phyloP scores from a whole-genome alignment of 1,284 basidiomycete species.

The Fistulinella cinereoalba region DNA sequence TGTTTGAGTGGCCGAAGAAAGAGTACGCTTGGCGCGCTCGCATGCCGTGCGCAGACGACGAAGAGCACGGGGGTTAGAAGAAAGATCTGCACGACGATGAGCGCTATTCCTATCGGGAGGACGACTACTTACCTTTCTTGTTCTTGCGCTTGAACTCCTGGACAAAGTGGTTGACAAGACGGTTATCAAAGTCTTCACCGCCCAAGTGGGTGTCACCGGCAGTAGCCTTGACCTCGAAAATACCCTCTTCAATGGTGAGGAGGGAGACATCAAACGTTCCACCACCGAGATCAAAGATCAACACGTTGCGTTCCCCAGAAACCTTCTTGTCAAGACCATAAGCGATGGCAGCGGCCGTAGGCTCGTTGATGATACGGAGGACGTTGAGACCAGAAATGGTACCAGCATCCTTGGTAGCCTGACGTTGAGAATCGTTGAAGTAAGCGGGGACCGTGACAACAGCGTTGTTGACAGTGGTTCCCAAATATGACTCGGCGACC shows the following conservation, averaged over 20 bases:
- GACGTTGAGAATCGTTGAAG: constrained; percentile 97
- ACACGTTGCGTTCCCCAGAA: constrained; percentile 84
- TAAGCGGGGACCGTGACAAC: constrained; percentile 96
- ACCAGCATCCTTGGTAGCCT: constrained; percentile 94
- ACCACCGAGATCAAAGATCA: constrained; percentile 98
- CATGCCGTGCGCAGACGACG: constrained; percentile 97
- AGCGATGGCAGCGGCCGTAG: constrained; percentile 92
- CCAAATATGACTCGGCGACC: constrained; percentile 96
- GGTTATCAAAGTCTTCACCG: constrained; percentile 99
- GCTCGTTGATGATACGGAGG: constrained; percentile 96
- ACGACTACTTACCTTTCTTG: constrained; percentile 74
- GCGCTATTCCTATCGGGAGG: background rate
- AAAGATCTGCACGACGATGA: constrained; percentile 61
- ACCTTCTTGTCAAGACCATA: constrained; percentile 94
- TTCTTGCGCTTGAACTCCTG: constrained; percentile 99
- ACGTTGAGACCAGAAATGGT: constrained; percentile 89
- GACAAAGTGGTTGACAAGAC: constrained; percentile 96
- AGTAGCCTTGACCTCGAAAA: constrained; percentile 99
- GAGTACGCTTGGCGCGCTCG: constrained; percentile 98
- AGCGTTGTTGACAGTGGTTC: constrained; percentile 78
- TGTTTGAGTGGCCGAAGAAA: constrained; percentile 95
- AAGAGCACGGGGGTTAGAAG: constrained; percentile 90
- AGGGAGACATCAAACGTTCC: constrained; percentile 99
- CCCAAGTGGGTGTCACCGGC: constrained; percentile 99
- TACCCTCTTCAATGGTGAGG: constrained; percentile 96